phyloP scores from a whole-genome alignment of 202 grass and related monocot species.

The Hordeum pubiflorum region DNA sequence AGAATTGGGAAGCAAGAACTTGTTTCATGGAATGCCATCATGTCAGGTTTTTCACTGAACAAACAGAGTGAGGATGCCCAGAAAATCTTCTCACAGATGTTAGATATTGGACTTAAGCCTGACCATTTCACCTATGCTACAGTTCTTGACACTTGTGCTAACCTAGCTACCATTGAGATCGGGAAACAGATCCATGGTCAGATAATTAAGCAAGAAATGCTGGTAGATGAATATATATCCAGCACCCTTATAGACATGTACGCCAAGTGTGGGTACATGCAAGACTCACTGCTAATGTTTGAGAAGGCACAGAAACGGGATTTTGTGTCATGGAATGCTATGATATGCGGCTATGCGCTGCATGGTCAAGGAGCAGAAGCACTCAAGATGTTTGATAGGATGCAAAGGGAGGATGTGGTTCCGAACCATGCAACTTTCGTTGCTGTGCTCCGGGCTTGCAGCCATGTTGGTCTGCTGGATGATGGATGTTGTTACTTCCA shows the following conservation, averaged over 20 bases:
- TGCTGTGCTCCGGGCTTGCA: conserved; percentile 77
- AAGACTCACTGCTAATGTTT: conserved; percentile 55
- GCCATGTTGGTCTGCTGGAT: conserved; percentile 66
- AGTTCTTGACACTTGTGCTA: conserved; percentile 76
- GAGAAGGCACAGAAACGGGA: conserved; percentile 55
- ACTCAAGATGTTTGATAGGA: conserved; percentile 71
- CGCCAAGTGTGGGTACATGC: conserved; percentile 71
- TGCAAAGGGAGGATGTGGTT: conserved; percentile 63
- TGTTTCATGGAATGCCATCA: conserved; percentile 84
- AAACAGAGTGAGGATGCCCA: conserved; percentile 81
- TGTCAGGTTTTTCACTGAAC: conserved; percentile 84
- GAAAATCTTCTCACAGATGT: conserved; percentile 68
- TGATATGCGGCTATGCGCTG: conserved; percentile 78
- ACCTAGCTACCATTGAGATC: conserved; percentile 68
- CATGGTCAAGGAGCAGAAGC: conserved; percentile 73
- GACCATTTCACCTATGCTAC: conserved; percentile 86
- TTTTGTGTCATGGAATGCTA: conserved; percentile 82
- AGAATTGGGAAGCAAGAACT: conserved; percentile 53
- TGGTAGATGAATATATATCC: conserved; percentile 63
- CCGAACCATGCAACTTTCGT: conserved; percentile 82
- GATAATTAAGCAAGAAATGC: conserved; percentile 77
- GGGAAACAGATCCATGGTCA: conserved; percentile 79
- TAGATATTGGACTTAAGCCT: conserved; percentile 53
- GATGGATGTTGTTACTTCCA: conserved; percentile 60
- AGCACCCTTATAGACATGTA: conserved; percentile 87